A percentile compares a stretch with the other conserved stretches of the same genome.
These are phyloP conservation scores for Botrytis paeoniae DNA, from an alignment of 2,329 filamentous ascomycete species.

Conservation along the genomic window DNA sequence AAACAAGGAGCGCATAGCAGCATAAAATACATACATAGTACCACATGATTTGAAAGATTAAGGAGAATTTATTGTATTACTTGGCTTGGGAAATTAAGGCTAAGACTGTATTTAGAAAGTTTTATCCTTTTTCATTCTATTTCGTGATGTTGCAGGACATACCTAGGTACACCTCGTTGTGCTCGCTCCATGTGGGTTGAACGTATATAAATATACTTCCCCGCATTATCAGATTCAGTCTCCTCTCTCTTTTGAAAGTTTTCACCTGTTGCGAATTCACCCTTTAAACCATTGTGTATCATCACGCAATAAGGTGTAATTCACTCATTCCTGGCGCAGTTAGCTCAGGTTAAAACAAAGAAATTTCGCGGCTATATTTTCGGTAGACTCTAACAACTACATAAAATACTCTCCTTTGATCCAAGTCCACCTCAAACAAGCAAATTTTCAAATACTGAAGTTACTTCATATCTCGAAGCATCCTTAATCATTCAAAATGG, in stretches of 20 bases:
- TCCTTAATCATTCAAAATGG: slow-evolving; percentile 21
- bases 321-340: not conserved
- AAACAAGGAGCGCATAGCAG: not conserved
- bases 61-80: slow-evolving; percentile 1
- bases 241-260: not conserved
- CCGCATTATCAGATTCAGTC: slow-evolving; percentile 8
- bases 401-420: not conserved
- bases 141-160: slow-evolving; percentile 6
- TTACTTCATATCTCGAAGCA: not conserved
- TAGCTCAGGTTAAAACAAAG: not conserved
- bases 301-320: slow-evolving; percentile 17
- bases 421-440: not conserved
- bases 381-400: not conserved
- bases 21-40: not conserved
- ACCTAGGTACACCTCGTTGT: not conserved
- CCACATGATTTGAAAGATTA: slow-evolving; percentile 12
- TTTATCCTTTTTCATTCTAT: not conserved
- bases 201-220: slow-evolving; percentile 3
- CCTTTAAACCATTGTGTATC: not conserved
- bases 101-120: not conserved
- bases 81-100: not conserved
- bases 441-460: not conserved
- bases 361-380: not conserved
- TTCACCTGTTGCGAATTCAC: not conserved
- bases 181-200: not conserved